Base-by-base conservation (phyloP, 73 alveolate genomes). In the Paramecium caudatum region DNA sequence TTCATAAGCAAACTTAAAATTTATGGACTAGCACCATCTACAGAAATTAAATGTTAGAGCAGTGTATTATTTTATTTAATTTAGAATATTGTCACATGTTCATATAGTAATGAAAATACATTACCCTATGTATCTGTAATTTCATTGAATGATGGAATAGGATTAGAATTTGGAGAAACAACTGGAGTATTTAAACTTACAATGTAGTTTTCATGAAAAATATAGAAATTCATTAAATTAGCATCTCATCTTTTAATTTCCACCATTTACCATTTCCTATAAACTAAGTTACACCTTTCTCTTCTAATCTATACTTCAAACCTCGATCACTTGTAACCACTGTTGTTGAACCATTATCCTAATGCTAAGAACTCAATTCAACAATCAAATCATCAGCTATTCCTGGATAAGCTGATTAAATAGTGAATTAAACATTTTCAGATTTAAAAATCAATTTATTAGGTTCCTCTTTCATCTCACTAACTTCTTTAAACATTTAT, bases 271-370 rank as follows among this genome's bases (percentile, higher is more conserved):
- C 88, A 74, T 43, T 74, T 2, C 88, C 88, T 4, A 74, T 74
- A 74, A 74, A 74, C 21, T 45, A 17, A 10, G 21, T 27, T 16
- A 74, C 69, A 41, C 88, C 88, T 41, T 39, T 1, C 32, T 37
- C 65, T 19, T 23, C 6, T 7, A 74, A 47, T 8, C 88, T 36
- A 9, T 4, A 8, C 19, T 41, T 37, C 21, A 74, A 74, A 16
- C 30, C 88, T 74, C 55, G 36, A 74, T 74, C 88, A 74, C 69
- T 41, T 27, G 88, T 74, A 4, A 74, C 88, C 1, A 74, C 88
- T 8, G 88, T 6, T 5, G 88, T 74, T 41, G 36, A 41, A 45
- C 47, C 13, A 45, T 74, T 74, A 12, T 41, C 7, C 43, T 74
- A 74, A 27, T 46, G n/a, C n/a, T n/a, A 37, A 19, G 0, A 2